Evolutionary conservation across 2,329 filamentous ascomycete species (phyloP), one percentile per base, ranked within the genome.

Genomic region (Claviceps cyperi): DNA sequence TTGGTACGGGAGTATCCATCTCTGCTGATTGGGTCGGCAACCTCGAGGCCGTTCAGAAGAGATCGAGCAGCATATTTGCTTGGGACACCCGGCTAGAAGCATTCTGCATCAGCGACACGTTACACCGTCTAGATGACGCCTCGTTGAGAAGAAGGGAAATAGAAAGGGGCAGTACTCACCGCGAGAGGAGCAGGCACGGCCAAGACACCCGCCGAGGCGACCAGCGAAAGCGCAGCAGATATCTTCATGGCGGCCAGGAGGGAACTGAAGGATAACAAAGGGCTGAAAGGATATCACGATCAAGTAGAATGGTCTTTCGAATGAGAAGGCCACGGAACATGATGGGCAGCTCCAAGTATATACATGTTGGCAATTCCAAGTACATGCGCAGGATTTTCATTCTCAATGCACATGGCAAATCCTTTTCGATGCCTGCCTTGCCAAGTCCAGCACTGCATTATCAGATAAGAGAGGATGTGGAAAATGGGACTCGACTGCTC

Each of bases 1-100:
- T 81, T 66, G 57, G 77, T 74, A 48, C 86, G 81, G 51, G 74
- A 68, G 66, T 89, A 88, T 19, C 70, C 70, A 52, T 66, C 68
- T 45, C 75, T 72, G 47, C 77, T 72, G 37, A 73, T 74, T 41
- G 75, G 67, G 0, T 75, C 65, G 4, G 71, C 69, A 17, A 85
- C 80, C 0, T 74, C 79, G 48, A 89, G 68, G 28, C 62, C 66
- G 2, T 70, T 69, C 36, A 89, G 77, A 53, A 78, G 71, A 6
- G 69, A 71, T 53, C 74, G 70, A 19, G 84, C 84, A 0, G 68
- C 68, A 1, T 76, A 62, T 1, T 71, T 68, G 5, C 73, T 72
- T 17, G 85, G 85, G 52, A 89, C 78, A 40, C 78, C 78, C 7
- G 83, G 78, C 63, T 76, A 46, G 48, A 39, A 40, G 24, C 39